Base-by-base conservation (phyloP, 805 yeast genomes). In the Pichia deserticola region DNA sequence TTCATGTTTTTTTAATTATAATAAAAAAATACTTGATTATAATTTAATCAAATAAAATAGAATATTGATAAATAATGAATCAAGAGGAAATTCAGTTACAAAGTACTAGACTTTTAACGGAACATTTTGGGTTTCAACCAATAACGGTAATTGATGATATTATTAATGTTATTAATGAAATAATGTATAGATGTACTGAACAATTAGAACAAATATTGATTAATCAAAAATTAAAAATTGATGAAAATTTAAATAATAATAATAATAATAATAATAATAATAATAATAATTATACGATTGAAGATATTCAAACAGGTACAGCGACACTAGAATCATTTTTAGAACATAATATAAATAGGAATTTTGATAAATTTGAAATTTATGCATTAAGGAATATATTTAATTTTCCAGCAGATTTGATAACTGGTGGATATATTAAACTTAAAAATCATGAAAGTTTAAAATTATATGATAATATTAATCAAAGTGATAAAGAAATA, bases 51-150 rank as follows among this genome's bases (percentile, higher is more conserved):
- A 20, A 20, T 20, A 20, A 20, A 20, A 20, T 20, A 20, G 20
- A 20, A 20, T 20, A 20, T 20, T 2, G 20, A 20, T 20, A 30
- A 6, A 30, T 9, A 7, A 40, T 40, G 42, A 29, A 40, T 10
- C 33, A 40, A 40, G 48, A 47, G 7, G 51, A 43, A 9, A 38
- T 38, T 2, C 39, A 42, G 11, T 28, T 47, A 36, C 46, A 51
- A 10, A 52, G 56, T 1, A 74, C 77, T 8, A 73, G 77, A 40
- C 57, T 89, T 15, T 71, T 90, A 45, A 86, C 96, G 1, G 97
- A 89, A 66, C 96, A 89, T 62, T 69, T 90, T 36, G 96, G 87
- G 36, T 87, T 78, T 59, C 86, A 93, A 7, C 96, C 97, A 0
- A 76, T 89, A 9, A 78, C 90, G 0, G 68, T 89, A 12, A 76